These are phyloP conservation scores for Cylindrotheca fusiformis DNA, from an alignment of 108 stramenopile genomes.

Conservation along the genomic window DNA sequence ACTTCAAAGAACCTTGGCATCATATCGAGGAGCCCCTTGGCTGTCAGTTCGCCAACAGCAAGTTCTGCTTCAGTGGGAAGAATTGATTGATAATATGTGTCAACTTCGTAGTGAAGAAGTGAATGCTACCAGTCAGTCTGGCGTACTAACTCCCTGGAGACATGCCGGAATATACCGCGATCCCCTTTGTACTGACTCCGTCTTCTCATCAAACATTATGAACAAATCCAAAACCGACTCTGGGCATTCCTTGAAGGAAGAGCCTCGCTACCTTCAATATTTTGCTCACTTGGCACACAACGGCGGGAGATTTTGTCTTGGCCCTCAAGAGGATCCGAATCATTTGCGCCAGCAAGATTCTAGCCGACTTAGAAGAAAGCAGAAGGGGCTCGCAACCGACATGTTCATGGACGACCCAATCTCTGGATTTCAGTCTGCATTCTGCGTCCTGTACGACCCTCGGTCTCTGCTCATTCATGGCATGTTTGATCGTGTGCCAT, in stretches of 20 bases:
- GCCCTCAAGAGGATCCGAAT: constrained; percentile 63
- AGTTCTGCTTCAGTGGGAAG: constrained; percentile 25
- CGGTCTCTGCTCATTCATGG: constrained; percentile 50
- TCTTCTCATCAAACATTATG: constrained; percentile 8
- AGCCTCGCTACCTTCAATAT: constrained; percentile 46
- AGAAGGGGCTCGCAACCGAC: constrained; percentile 38
- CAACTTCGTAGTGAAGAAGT: too few species aligned
- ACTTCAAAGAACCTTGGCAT: constrained; percentile 22
- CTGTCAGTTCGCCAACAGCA: constrained; percentile 13
- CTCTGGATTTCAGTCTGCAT: constrained; percentile 39
- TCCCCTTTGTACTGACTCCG: constrained; percentile 44
- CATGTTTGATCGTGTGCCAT: constrained; percentile 54
- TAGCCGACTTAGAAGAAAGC: constrained; percentile 13
- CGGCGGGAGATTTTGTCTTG: constrained; percentile 40
- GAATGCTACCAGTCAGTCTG: too few species aligned
- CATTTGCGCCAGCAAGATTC: constrained; percentile 22
- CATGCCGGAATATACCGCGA: constrained; percentile 38
- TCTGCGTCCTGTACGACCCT: constrained; percentile 48
- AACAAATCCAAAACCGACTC: not conserved
- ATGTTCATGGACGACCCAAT: constrained; percentile 51
- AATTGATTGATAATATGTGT: too few species aligned
- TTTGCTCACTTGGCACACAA: constrained; percentile 49
- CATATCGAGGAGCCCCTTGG: constrained; percentile 30
- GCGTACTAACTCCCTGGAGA: constrained; percentile 31
- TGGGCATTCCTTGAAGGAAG: constrained; percentile 43